Base-by-base conservation (phyloP, 192 early-diverging fungal genomes). In the Allomyces arbusculus region DNA sequence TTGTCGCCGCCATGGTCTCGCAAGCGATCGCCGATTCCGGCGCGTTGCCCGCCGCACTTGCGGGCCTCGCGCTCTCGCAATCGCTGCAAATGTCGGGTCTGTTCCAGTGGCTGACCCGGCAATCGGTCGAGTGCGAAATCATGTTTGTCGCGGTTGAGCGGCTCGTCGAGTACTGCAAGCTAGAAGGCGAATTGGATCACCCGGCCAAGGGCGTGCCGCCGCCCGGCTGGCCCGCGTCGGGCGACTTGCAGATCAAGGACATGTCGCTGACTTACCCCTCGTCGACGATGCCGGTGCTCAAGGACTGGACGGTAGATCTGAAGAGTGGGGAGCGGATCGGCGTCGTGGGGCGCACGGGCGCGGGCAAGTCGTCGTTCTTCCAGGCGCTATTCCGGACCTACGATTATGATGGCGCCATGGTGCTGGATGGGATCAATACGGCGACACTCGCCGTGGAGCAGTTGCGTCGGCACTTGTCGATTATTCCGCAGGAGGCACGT, bases 321-420 rank as follows among this genome's bases (percentile, higher is more conserved):
- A 81, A 79, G 43, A 75, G 76, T 9, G 82, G 82, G 9, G 85
- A 87, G 26, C 89, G 85, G 65, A 77, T 91, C 67, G 92, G 86
- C n/a, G 80, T 95, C n/a, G 87, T 95, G 24, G 92, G 92, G 25
- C 77, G 92, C 10, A 91, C 90, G 8, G 91, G 91, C 8, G 87
- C 88, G 24, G 87, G 87, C 10, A 90, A 89, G 55, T 78, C 76
- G 10, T 84, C 79, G 68, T 75, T 90, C 65, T 74, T 91, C 9
- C 71, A 75, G 0, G 76, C 86, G 0, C 72, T 90, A 23, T 90
- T 92, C 72, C 79, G 91, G 20, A 68, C 91, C 23, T 79, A 78
- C n/a, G 86, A 89, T 72, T 85, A 82, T 1, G 67, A 73, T 14
- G 76, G 79, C 4, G 78, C 70, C 24, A 78, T 92, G 44, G 64